These are phyloP conservation scores for Thelonectria olida DNA, from an alignment of 2,329 filamentous ascomycete genomes.

Conservation along the genomic window DNA sequence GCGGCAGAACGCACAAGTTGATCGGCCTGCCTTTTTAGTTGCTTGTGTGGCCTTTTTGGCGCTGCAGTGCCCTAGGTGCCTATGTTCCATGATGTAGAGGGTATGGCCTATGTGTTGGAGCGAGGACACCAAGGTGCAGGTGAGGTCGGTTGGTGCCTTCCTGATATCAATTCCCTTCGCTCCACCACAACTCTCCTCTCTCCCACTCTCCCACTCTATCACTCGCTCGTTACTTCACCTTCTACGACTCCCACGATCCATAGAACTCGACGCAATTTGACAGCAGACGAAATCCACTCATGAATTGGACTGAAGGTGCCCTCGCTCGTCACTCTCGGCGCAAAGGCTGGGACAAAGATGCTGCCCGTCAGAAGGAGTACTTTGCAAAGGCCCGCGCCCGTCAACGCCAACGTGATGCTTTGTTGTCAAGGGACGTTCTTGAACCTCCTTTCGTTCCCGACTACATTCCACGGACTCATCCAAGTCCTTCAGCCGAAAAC, in stretches of 20 bases:
- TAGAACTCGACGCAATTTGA: background rate
- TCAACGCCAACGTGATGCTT: conserved; percentile 24
- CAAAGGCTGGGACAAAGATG: conserved; percentile 45
- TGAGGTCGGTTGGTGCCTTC: background rate
- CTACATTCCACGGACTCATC: conserved; percentile 31
- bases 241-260: background rate
- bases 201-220: background rate
- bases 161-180: background rate
- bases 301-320: conserved; percentile 55
- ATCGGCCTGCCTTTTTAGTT: background rate
- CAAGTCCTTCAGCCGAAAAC: background rate
- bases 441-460: conserved; percentile 39
- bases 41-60: background rate
- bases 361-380: conserved; percentile 48
- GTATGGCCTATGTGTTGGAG: too few species aligned
- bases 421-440: conserved; percentile 12
- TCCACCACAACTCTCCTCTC: background rate
- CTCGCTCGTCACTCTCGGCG: conserved; percentile 49
- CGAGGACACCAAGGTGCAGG: background rate
- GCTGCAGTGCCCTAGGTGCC: background rate
- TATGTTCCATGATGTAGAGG: background rate
- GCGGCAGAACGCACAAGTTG: too few species aligned
- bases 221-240: background rate
- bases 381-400: conserved; percentile 48
- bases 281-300: conserved; percentile 24